Conservation (phyloP, 768 basidiomycete genomes). For the Hygrocybe punicea region DNA sequence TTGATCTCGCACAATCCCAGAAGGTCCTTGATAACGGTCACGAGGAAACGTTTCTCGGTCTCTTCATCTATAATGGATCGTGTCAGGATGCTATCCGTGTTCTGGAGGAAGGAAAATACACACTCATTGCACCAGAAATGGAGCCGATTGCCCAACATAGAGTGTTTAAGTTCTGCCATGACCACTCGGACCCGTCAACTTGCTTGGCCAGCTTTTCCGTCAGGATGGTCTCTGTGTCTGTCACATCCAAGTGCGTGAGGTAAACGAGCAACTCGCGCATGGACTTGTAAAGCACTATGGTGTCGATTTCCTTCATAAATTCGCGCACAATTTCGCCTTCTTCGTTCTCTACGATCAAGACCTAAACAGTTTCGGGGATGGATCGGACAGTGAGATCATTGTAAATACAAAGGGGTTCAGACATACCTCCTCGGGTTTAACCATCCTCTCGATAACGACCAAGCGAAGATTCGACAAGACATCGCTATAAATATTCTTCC, state of each 20-base stretch:
- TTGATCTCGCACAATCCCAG: conserved; percentile 98
- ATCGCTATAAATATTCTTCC: conserved; percentile 95
- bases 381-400: background rate
- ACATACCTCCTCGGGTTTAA: conserved; percentile 95
- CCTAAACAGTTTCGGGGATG: conserved; percentile 45
- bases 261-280: conserved; percentile 98
- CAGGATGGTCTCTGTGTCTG: conserved; percentile 94
- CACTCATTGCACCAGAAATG: conserved; percentile 98
- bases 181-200: conserved; percentile 97
- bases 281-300: conserved; percentile 97
- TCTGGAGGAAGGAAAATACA: conserved; percentile 32
- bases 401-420: background rate
- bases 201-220: conserved; percentile 97
- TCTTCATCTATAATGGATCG: conserved; percentile 74
- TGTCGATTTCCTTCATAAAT: conserved; percentile 98
- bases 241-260: conserved; percentile 93
- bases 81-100: background rate
- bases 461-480: conserved; percentile 90
- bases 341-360: conserved; percentile 97
- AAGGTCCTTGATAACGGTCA: conserved; percentile 97
- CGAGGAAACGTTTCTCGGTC: conserved; percentile 97
- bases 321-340: conserved; percentile 99
- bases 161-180: conserved; percentile 98
- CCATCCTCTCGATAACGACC: conserved; percentile 98
- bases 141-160: conserved; percentile 99